Percentiles rank a stretch among this genome's conserved stretches.
Evolutionary conservation across 73 alveolate species (phyloP).

Genomic region (Uronychia binucleata): DNA sequence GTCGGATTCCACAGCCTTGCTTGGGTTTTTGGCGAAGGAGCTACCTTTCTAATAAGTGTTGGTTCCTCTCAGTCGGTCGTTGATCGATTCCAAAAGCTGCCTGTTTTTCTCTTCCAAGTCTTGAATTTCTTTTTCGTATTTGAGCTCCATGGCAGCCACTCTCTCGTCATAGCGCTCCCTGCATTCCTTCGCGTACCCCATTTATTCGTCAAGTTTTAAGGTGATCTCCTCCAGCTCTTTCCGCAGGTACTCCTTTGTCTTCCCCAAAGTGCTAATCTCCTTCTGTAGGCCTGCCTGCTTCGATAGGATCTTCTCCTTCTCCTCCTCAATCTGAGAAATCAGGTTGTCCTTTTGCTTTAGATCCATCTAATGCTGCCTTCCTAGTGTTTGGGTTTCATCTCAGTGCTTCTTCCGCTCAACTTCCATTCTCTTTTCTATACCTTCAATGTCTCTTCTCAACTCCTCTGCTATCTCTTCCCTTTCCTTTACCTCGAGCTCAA

Average conservation of each 20-base stretch:
- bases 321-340: not conserved
- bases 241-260: not conserved
- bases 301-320: not conserved
- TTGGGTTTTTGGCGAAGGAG: no score
- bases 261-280: not conserved
- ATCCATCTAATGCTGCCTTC: no score
- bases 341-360: not conserved
- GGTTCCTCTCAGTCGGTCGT: no score
- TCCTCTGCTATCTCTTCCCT: not conserved
- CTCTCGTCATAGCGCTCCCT: not conserved
- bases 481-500: not conserved
- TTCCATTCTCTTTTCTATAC: not conserved
- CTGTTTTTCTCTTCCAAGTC: not conserved
- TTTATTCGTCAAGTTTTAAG: not conserved
- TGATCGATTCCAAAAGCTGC: no score
- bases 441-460: not conserved
- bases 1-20: no score
- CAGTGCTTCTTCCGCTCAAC: not conserved
- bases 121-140: no score
- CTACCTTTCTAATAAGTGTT: no score
- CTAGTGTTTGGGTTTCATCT: not conserved
- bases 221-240: not conserved
- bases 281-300: not conserved
- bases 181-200: not conserved
- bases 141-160: not conserved